These are phyloP conservation scores for Microcyclospora pomicola DNA, from an alignment of 2,329 filamentous ascomycete species.

Conservation along the genomic window DNA sequence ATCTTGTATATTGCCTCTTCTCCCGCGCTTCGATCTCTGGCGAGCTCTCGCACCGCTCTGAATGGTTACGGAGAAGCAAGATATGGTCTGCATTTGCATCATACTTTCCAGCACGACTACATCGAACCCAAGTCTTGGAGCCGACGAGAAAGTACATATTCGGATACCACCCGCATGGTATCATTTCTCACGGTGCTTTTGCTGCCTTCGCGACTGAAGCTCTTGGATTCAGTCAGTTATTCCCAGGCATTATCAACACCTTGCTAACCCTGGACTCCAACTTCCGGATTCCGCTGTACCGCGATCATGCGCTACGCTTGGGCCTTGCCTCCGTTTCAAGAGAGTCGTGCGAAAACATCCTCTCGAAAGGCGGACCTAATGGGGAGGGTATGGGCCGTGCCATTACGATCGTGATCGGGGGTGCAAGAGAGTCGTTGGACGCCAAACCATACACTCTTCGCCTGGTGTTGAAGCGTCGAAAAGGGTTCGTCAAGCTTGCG, in stretches of 20 bases:
- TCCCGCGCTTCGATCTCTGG: constrained; percentile 68
- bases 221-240: constrained; percentile 71
- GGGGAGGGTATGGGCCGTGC: constrained; percentile 81
- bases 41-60: constrained; percentile 57
- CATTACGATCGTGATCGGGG: constrained; percentile 90
- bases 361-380: constrained; percentile 65
- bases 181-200: constrained; percentile 94
- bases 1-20: constrained; percentile 70
- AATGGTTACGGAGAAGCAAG: constrained; percentile 56
- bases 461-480: constrained; percentile 68
- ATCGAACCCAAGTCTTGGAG: constrained; percentile 68
- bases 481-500: constrained; percentile 88
- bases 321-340: constrained; percentile 80
- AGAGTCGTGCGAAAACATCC: constrained; percentile 78
- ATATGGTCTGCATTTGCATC: constrained; percentile 82
- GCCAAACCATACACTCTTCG: constrained; percentile 64
- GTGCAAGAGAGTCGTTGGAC: constrained; percentile 82
- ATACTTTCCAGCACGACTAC: constrained; percentile 81
- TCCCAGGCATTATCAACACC: constrained; percentile 90
- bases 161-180: constrained; percentile 93
- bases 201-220: constrained; percentile 83
- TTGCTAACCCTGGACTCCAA: constrained; percentile 90
- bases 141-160: constrained; percentile 88
- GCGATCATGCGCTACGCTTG: constrained; percentile 84
- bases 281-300: constrained; percentile 84